Base-by-base conservation (phyloP, 495 filamentous ascomycete species). In the Penicillium argentinense region DNA sequence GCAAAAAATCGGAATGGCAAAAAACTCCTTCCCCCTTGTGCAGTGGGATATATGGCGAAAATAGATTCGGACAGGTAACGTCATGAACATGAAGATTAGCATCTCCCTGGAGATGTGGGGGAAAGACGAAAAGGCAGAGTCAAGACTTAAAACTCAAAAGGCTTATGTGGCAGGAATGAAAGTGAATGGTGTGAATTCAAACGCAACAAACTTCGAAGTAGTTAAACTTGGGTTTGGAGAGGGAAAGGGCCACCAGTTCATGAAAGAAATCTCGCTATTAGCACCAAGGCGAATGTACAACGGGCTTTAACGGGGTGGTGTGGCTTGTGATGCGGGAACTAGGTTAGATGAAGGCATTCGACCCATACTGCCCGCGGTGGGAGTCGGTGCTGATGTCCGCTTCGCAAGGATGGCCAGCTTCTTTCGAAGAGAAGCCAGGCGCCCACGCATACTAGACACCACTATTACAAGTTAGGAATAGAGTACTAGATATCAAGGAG, bases 401-500 rank as follows among this genome's bases (percentile, higher is more conserved):
- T 79, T 79, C 2, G 77, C 64, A 17, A 84, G 66, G 1, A 77
- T 49, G 13, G 73, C 69, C 45, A 81, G 73, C 56, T 83, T 85
- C 66, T 79, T 81, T 44, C 75, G 72, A 29, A 85, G 67, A 37
- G 74, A 62, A 12, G 67, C 56, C 27, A 84, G 63, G 28, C 82
- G 81, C 21, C 63, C 63, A 39, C 79, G 79, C 60, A 85, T 81
- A 54, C 78, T 80, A 17, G 75, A 68, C n/a, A 84, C 73, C 41
- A 84, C 81, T 85, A 37, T 27, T 24, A 3, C 16, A 38, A 42
- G 53, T 75, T 57, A 75, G 66, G 34, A 17, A 11, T 23, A 19
- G 5, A 43, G 25, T 24, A 19, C 12, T 30, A 9, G n/a, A 27
- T 1, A 13, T 24, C 27, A 40, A 28, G 4, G 18, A 23, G 16